Conservation (phyloP, 208 protist genomes). For the Herpetomonas tarakana region DNA sequence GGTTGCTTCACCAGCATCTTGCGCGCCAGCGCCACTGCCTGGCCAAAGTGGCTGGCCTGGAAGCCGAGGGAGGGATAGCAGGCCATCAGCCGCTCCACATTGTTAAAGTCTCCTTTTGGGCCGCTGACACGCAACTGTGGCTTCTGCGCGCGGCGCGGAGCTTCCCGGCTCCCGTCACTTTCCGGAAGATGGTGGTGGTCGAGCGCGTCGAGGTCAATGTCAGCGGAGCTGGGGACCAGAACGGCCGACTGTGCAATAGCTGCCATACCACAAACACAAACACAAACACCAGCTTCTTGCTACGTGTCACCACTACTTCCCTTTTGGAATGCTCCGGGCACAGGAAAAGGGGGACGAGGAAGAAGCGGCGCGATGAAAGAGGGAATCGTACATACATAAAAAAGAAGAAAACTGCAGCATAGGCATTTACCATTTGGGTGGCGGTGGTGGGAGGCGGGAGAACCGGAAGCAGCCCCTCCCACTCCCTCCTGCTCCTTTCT, state of each 20-base stretch:
- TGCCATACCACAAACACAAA: slow-evolving; percentile 23
- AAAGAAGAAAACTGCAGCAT: too few species aligned
- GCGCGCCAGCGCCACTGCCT: slow-evolving; percentile 40
- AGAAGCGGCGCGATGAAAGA: too few species aligned
- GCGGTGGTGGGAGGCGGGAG: too few species aligned
- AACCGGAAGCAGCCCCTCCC: too few species aligned
- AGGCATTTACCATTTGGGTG: too few species aligned
- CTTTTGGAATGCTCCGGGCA: not conserved
- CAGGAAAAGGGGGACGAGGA: not conserved
- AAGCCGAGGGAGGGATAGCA: slow-evolving; percentile 59
- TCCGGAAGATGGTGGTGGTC: not conserved
- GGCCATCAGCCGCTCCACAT: slow-evolving; percentile 18
- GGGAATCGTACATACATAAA: not conserved
- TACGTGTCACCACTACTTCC: slow-evolving; percentile 1
- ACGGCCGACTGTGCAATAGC: slow-evolving; percentile 48
- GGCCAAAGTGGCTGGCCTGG: slow-evolving; percentile 71
- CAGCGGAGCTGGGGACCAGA: slow-evolving; percentile 22
- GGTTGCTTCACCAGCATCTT: slow-evolving; percentile 53
- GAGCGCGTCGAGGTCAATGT: slow-evolving; percentile 14
- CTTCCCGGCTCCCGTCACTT: not conserved
- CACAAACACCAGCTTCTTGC: too few species aligned
- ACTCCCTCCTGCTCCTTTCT: too few species aligned
- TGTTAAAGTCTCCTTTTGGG: slow-evolving; percentile 29
- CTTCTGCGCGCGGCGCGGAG: not conserved
- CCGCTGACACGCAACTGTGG: slow-evolving; percentile 23